A percentile compares a stretch with the other conserved stretches of the same genome.
These are phyloP conservation scores for Acanthamoeba royreba DNA, from an alignment of 208 protist genomes.

Conservation along the genomic window DNA sequence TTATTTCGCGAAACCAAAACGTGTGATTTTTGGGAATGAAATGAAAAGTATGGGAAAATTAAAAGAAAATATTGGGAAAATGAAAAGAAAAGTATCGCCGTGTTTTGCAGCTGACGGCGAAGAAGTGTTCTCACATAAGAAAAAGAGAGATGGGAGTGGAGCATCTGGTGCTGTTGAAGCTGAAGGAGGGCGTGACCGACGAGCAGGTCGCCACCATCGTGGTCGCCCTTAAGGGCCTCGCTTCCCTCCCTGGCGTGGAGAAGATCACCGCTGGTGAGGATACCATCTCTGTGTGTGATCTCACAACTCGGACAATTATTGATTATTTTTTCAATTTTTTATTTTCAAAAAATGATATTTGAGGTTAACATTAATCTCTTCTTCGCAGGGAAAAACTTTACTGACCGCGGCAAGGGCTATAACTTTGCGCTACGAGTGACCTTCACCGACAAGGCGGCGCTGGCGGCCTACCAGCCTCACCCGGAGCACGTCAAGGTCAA, in stretches of 20 bases:
- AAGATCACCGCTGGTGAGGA: neutral
- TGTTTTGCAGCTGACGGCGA: too few relatives aligned
- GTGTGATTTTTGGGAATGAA: too few relatives aligned
- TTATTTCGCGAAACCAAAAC: too few relatives aligned
- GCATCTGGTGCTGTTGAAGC: constrained; percentile 26
- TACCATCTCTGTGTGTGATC: too few relatives aligned
- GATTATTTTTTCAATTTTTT: neutral
- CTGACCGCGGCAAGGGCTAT: neutral
- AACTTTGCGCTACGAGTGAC: constrained; percentile 1
- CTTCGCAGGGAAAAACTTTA: constrained; percentile 28
- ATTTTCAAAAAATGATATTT: neutral
- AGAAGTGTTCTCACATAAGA: neutral
- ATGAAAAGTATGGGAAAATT: too few relatives aligned
- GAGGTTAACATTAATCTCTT: neutral
- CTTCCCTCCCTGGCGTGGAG: neutral
- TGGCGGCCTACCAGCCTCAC: neutral
- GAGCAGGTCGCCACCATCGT: neutral
- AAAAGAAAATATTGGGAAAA: neutral
- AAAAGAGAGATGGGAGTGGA: neutral
- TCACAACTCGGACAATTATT: too few relatives aligned
- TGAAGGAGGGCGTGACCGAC: constrained; percentile 1
- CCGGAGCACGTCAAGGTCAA: constrained; percentile 31
- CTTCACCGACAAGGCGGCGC: neutral
- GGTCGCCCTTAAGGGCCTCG: neutral
- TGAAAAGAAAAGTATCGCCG: neutral